A percentile compares a stretch with the other conserved stretches of the same genome.
These are phyloP conservation scores for Sphagnum magellanicum DNA, from an alignment of 228 moss, liverwort and hornwort genomes.

Conservation along the genomic window DNA sequence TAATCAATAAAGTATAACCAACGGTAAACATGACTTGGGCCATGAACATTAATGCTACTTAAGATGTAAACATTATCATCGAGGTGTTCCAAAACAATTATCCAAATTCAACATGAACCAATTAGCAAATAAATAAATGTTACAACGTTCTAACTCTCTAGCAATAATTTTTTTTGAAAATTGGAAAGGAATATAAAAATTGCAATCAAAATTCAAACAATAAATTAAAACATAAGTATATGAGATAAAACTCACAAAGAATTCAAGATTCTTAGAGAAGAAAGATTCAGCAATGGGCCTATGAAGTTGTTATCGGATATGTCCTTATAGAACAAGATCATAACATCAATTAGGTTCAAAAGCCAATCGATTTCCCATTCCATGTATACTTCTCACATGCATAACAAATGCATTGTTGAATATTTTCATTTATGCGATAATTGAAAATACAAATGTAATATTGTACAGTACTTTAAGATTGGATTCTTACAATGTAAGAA, in stretches of 20 bases:
- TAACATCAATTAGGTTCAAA: no score
- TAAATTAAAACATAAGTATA: not conserved
- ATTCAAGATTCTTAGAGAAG: not conserved
- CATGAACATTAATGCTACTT: no score
- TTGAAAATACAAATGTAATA: not conserved
- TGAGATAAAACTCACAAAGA: conserved; percentile 9
- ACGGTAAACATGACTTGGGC: no score
- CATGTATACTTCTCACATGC: no score
- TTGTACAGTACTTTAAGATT: not conserved
- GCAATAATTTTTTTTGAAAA: no score
- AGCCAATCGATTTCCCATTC: no score
- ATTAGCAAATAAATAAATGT: not conserved
- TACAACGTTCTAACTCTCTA: no score
- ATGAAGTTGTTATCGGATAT: conserved; percentile 15
- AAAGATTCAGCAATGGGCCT: conserved; percentile 9
- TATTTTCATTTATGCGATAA: no score
- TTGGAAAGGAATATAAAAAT: not conserved
- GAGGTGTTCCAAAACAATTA: not conserved
- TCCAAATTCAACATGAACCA: not conserved
- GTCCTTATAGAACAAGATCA: conserved; percentile 15
- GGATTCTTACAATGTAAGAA: conserved; percentile 11
- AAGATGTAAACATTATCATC: no score
- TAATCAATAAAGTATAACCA: no score
- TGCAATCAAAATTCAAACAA: not conserved
- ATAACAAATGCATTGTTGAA: no score